Evolutionary conservation across 2,329 filamentous ascomycete genomes (phyloP).

Genomic region (Teratosphaeria destructans): DNA sequence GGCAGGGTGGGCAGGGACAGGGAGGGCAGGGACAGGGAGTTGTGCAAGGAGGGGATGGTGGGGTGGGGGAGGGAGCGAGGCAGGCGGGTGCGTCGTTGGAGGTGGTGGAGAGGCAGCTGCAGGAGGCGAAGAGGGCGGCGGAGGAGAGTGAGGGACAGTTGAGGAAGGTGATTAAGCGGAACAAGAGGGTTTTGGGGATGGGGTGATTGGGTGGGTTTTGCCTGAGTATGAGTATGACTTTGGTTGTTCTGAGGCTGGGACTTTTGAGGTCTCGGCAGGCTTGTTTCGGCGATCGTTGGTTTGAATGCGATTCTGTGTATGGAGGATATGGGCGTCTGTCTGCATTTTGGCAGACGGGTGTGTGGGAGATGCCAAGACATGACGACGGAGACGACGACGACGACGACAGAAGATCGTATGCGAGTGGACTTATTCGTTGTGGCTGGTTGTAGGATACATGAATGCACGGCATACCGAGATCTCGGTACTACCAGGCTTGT

Average conservation of each 20-base stretch:
- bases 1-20: background rate
- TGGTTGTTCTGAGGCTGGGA: background rate
- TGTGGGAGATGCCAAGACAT: background rate
- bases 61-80: background rate
- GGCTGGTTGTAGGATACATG: too few relatives aligned
- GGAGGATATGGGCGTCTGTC: background rate
- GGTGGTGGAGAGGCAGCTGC: constrained; percentile 21
- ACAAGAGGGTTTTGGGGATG: constrained; percentile 23
- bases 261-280: background rate
- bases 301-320: background rate
- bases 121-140: constrained; percentile 20
- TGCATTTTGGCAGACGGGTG: background rate
- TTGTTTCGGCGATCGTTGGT: background rate
- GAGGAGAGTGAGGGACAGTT: constrained; percentile 25
- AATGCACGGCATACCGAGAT: too few relatives aligned
- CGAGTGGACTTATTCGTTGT: too few relatives aligned
- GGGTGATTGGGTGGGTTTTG: background rate
- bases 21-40: background rate
- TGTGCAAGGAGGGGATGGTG: background rate
- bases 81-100: constrained; percentile 11
- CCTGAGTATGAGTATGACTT: background rate
- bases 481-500: too few relatives aligned
- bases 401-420: too few relatives aligned
- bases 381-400: too few relatives aligned
- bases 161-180: constrained; percentile 26